Evolutionary conservation across 2,329 filamentous ascomycete species (phyloP).

Genomic region (Alternaria atra): DNA sequence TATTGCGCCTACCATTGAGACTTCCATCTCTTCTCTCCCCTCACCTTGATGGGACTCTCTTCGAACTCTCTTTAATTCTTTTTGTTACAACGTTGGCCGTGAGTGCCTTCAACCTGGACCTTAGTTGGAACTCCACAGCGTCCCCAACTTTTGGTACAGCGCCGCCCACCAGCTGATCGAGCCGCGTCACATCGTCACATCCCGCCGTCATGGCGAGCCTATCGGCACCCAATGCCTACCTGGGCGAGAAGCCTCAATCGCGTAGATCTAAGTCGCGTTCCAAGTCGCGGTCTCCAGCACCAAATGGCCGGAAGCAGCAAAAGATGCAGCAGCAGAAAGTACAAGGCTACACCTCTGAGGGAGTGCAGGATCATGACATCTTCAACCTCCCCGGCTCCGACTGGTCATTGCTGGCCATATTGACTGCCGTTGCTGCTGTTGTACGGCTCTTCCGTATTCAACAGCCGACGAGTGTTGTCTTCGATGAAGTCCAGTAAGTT

Average conservation of each 20-base stretch:
- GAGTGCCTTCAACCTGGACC: constrained; percentile 5
- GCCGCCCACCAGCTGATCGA: constrained; percentile 33
- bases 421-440: constrained; percentile 78
- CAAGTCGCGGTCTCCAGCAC: constrained; percentile 44
- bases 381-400: constrained; percentile 85
- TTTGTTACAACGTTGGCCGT: constrained; percentile 15
- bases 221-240: constrained; percentile 39
- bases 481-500: constrained; percentile 97
- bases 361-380: constrained; percentile 89
- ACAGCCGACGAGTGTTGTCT: constrained; percentile 94
- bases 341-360: constrained; percentile 75
- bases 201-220: constrained; percentile 50
- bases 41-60: constrained; percentile 35
- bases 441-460: constrained; percentile 96
- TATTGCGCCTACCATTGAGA: constrained; percentile 35
- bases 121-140: constrained; percentile 19
- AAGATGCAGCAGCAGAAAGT: constrained; percentile 40
- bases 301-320: constrained; percentile 46
- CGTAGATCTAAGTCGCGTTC: constrained; percentile 43
- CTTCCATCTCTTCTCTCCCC: constrained; percentile 24
- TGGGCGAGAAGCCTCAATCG: constrained; percentile 44
- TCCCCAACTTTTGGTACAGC: constrained; percentile 16
- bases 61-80: constrained; percentile 49
- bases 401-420: constrained; percentile 76
- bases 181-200: constrained; percentile 26